Percentiles rank a stretch among this genome's conserved stretches.
phyloP scores from a whole-genome alignment of 139 green algal genomes.

The Limnomonas spitsbergensis region DNA sequence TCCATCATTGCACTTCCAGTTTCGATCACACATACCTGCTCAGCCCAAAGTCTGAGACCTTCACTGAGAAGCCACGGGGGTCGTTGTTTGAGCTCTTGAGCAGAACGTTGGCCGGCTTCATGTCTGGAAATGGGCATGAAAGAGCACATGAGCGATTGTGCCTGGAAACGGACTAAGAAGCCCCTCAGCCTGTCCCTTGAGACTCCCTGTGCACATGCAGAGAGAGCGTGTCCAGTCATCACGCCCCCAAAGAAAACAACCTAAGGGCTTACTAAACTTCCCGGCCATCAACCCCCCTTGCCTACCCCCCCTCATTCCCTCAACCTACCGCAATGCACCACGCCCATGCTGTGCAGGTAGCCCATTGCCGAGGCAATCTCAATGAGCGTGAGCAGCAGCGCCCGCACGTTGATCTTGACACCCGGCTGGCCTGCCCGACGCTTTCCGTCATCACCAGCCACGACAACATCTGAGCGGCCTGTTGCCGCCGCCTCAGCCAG shows the following conservation, averaged over 20 bases:
- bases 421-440: neutral
- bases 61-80: constrained; percentile 64
- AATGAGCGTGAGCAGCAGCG: constrained; percentile 58
- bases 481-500: neutral
- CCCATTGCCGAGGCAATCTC: constrained; percentile 54
- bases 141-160: too few relatives aligned
- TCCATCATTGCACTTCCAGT: too few relatives aligned
- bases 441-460: neutral
- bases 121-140: constrained; percentile 6
- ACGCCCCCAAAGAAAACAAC: too few relatives aligned
- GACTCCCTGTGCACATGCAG: too few relatives aligned
- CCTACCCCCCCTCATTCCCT: too few relatives aligned
- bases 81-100: constrained; percentile 54
- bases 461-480: neutral
- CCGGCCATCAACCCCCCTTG: too few relatives aligned
- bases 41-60: constrained; percentile 80
- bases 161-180: too few relatives aligned
- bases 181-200: too few relatives aligned
- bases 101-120: constrained; percentile 26
- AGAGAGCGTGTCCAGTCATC: too few relatives aligned
- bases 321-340: constrained; percentile 67
- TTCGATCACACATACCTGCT: constrained; percentile 1
- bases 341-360: constrained; percentile 71
- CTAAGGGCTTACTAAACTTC: too few relatives aligned
- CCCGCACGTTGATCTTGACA: constrained; percentile 40